A percentile compares a stretch with the other conserved stretches of the same genome.
Evolutionary conservation across 2,329 filamentous ascomycete species (phyloP).

Genomic region (Colletotrichum tofieldiae): DNA sequence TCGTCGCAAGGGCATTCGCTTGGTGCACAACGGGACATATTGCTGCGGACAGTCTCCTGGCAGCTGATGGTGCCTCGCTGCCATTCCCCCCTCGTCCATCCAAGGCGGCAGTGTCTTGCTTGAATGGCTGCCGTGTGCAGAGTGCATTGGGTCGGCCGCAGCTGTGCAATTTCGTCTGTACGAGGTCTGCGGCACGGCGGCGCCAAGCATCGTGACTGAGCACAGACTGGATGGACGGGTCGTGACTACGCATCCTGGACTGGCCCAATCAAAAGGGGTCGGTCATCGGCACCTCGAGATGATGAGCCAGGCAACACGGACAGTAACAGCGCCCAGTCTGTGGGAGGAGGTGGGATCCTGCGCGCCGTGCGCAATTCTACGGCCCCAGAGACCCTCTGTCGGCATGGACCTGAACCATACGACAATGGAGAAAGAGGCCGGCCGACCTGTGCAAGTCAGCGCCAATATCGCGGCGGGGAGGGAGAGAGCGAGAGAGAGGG

Average conservation of each 20-base stretch:
- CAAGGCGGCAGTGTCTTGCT: slow-evolving; percentile 5
- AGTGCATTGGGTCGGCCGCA: slow-evolving; percentile 28
- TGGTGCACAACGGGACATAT: not conserved
- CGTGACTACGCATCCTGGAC: slow-evolving; percentile 26
- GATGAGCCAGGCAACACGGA: slow-evolving; percentile 2
- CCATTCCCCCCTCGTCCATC: not conserved
- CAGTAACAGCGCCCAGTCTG: not conserved
- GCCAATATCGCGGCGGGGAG: slow-evolving; percentile 18
- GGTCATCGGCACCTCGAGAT: not conserved
- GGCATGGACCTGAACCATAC: slow-evolving; percentile 12
- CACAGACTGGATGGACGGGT: slow-evolving; percentile 9
- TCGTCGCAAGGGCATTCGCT: not conserved
- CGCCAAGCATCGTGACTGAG: slow-evolving; percentile 33
- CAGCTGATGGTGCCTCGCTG: not conserved
- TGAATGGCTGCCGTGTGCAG: not conserved
- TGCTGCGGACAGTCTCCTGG: not conserved
- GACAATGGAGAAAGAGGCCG: not conserved
- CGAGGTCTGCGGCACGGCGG: slow-evolving; percentile 30
- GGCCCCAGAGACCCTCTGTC: slow-evolving; percentile 8
- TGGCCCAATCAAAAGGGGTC: not conserved
- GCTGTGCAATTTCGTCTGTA: slow-evolving; percentile 40
- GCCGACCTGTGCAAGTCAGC: not conserved
- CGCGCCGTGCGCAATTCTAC: not conserved
- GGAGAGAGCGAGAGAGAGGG: too few species aligned
- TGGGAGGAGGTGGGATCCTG: slow-evolving; percentile 7